Evolutionary conservation across 768 basidiomycete species (phyloP).

Genomic region (Mycena vitilis): DNA sequence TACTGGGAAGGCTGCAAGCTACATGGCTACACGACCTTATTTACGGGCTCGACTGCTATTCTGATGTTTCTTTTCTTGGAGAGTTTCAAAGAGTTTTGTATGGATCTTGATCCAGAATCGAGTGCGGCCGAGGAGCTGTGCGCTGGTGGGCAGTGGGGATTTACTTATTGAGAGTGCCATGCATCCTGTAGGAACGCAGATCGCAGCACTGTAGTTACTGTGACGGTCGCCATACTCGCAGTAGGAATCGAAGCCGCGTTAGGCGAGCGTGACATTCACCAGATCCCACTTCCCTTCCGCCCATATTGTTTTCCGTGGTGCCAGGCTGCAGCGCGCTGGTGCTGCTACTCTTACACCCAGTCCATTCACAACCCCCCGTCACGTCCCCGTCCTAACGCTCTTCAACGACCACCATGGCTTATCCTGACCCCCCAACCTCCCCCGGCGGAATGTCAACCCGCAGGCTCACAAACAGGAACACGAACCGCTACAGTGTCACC

Average conservation of each 20-base stretch:
- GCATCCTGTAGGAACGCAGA: too few species aligned
- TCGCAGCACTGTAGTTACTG: not conserved
- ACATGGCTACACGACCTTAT: too few species aligned
- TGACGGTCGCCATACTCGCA: constrained; percentile 11
- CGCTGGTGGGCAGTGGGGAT: too few species aligned
- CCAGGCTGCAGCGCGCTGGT: constrained; percentile 35
- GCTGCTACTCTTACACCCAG: constrained; percentile 24
- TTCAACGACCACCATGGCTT: constrained; percentile 66
- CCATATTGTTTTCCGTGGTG: constrained; percentile 12
- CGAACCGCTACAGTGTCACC: constrained; percentile 96
- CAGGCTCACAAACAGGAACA: constrained; percentile 90
- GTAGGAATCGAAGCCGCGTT: not conserved
- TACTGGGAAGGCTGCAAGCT: too few species aligned
- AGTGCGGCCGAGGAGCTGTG: too few species aligned
- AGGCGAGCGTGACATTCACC: constrained; percentile 13
- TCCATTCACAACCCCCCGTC: constrained; percentile 14
- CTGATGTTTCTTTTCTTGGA: not conserved
- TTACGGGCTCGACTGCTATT: too few species aligned
- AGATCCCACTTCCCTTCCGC: not conserved
- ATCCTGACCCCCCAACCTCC: constrained; percentile 68
- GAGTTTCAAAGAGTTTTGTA: too few species aligned
- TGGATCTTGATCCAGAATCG: too few species aligned
- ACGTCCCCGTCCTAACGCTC: constrained; percentile 41
- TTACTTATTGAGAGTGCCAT: too few species aligned
- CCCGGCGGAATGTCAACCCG: constrained; percentile 76